These are phyloP conservation scores for Aspergillus quadricinctus DNA, from an alignment of 2,329 filamentous ascomycete genomes.

Conservation along the genomic window DNA sequence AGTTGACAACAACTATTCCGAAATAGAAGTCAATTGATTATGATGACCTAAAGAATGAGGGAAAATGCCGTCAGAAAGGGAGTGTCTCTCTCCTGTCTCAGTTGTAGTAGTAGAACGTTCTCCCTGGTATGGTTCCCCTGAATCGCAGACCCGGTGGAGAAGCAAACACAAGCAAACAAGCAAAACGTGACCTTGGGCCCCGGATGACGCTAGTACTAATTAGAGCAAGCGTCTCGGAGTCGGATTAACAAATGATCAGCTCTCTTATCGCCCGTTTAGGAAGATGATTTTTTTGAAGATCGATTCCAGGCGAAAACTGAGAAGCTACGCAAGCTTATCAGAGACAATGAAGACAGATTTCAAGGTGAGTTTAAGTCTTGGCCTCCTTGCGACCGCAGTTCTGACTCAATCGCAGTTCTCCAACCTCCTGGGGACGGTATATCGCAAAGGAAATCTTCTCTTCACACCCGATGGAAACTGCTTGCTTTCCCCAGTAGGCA, in stretches of 20 bases:
- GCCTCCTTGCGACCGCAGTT: not conserved
- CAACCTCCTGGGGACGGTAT: slow-evolving; percentile 96
- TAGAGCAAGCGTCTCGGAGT: slow-evolving; percentile 20
- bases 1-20: not conserved
- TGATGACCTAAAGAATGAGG: slow-evolving; percentile 1
- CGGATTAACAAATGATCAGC: slow-evolving; percentile 25
- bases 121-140: slow-evolving; percentile 24
- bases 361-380: slow-evolving; percentile 58
- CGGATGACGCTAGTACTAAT: slow-evolving; percentile 26
- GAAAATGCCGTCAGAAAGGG: slow-evolving; percentile 8
- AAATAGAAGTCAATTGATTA: not conserved
- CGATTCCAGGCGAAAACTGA: slow-evolving; percentile 12
- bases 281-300: slow-evolving; percentile 21
- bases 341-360: slow-evolving; percentile 95
- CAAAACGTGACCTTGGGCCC: slow-evolving; percentile 20
- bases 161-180: slow-evolving; percentile 12
- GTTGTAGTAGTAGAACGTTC: slow-evolving; percentile 12
- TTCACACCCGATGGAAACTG: slow-evolving; percentile 96
- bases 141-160: slow-evolving; percentile 17
- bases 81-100: slow-evolving; percentile 10
- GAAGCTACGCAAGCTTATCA: slow-evolving; percentile 15
- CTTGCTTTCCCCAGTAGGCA: slow-evolving; percentile 93
- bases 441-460: slow-evolving; percentile 94
- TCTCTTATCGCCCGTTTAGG: slow-evolving; percentile 24
- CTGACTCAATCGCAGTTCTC: slow-evolving; percentile 66